phyloP scores from a whole-genome alignment of 129 eudicot genomes.

The Ambrosia trifida region DNA sequence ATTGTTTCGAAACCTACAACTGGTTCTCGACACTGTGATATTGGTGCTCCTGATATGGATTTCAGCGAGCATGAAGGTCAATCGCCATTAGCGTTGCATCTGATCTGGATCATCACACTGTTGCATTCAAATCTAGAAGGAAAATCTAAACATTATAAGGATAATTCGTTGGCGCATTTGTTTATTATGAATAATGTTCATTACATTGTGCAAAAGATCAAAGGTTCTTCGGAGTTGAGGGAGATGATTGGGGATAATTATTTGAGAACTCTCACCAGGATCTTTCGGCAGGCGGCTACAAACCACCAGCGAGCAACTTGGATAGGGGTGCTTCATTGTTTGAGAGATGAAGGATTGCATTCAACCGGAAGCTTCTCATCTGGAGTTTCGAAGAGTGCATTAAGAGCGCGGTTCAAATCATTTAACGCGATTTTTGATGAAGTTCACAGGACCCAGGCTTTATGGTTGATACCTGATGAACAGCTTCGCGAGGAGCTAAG shows the following conservation, averaged over 20 bases:
- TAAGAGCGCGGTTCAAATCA: conserved; percentile 35
- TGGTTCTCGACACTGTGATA: conserved; percentile 48
- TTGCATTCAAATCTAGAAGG: conserved; percentile 54
- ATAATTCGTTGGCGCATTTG: conserved; percentile 35
- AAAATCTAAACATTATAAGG: conserved; percentile 16
- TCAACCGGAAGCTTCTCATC: conserved; percentile 49
- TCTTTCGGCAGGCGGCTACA: conserved; percentile 36
- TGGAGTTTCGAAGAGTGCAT: conserved; percentile 48
- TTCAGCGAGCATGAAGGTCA: conserved; percentile 44
- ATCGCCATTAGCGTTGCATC: conserved; percentile 44
- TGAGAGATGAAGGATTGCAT: conserved; percentile 60
- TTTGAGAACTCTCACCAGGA: conserved; percentile 42
- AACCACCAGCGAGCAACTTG: conserved; percentile 60
- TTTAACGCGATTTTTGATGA: conserved; percentile 66
- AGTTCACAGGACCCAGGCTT: conserved; percentile 58
- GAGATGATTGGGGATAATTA: conserved; percentile 51
- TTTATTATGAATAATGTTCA: conserved; percentile 69
- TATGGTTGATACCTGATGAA: conserved; percentile 24
- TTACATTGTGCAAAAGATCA: conserved; percentile 57
- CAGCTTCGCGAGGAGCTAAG: conserved; percentile 45
- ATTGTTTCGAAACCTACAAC: conserved; percentile 57
- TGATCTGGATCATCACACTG: conserved; percentile 23
- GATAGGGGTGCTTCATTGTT: conserved; percentile 52
- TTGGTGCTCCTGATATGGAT: conserved; percentile 45
- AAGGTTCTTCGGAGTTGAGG: conserved; percentile 52